Evolutionary conservation across 768 basidiomycete genomes (phyloP).

Genomic region (Galerina marginata): DNA sequence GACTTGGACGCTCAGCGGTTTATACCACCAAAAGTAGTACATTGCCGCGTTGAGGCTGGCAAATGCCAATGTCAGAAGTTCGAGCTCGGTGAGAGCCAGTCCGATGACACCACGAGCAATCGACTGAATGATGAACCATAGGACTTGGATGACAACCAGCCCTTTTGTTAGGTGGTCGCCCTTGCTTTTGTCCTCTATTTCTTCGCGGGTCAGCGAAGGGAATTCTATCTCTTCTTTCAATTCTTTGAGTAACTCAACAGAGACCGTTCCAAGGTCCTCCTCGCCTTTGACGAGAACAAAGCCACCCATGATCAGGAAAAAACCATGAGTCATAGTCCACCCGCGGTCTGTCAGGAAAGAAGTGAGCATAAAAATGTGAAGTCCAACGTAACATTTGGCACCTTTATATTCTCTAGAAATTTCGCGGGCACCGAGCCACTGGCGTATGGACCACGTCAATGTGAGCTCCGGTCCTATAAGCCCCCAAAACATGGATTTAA

Average conservation of each 20-base stretch:
- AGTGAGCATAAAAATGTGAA: too few species aligned
- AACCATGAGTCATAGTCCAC: conserved; percentile 21
- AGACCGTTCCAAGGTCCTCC: conserved; percentile 4
- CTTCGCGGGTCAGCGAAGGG: conserved; percentile 12
- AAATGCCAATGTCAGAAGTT: conserved; percentile 37
- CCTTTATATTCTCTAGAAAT: neutral
- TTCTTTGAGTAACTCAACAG: conserved; percentile 4
- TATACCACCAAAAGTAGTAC: conserved; percentile 40
- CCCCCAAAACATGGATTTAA: conserved; percentile 5
- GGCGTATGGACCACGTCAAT: conserved; percentile 2
- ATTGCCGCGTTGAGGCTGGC: conserved; percentile 30
- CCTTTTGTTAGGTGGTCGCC: conserved; percentile 33
- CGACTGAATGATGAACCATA: conserved; percentile 36
- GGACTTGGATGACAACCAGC: conserved; percentile 33
- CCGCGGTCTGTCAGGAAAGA: neutral
- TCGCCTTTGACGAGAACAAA: conserved; percentile 3
- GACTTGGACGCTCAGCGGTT: conserved; percentile 29
- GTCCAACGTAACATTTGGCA: neutral
- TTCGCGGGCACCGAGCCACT: conserved; percentile 4
- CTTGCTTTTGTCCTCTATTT: conserved; percentile 37
- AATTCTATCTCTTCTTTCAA: conserved; percentile 4
- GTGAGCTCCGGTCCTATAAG: neutral
- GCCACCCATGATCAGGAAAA: conserved; percentile 24
- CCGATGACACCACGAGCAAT: conserved; percentile 23
- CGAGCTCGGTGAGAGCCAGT: conserved; percentile 35